Percentiles rank a stretch among this genome's conserved stretches.
Evolutionary conservation across 2,329 filamentous ascomycete species (phyloP).

Genomic region (Colletotrichum sp.): DNA sequence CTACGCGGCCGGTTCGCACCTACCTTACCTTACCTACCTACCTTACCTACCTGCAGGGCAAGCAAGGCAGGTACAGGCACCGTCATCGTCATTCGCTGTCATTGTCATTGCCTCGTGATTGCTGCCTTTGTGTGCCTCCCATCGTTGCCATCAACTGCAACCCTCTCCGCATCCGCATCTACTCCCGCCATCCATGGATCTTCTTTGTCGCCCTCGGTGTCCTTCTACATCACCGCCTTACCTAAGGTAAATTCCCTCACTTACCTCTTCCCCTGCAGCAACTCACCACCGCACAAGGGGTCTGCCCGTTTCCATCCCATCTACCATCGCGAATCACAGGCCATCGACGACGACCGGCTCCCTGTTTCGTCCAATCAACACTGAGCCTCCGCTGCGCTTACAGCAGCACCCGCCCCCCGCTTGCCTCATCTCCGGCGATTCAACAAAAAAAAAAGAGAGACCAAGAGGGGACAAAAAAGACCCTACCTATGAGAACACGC

Average conservation of each 20-base stretch:
- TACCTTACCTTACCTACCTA: not conserved
- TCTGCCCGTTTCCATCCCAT: not conserved
- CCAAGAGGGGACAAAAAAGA: not conserved
- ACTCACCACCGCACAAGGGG: not conserved
- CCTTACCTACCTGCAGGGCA: not conserved
- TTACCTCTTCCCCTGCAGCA: slow-evolving; percentile 1
- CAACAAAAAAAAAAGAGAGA: slow-evolving; percentile 4
- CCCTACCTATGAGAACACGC: not conserved
- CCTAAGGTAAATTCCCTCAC: not conserved
- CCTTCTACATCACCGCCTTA: not conserved
- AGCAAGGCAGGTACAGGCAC: not conserved
- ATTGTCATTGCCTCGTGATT: not conserved
- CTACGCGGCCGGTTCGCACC: slow-evolving; percentile 12
- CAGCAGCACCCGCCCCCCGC: not conserved
- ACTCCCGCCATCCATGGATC: not conserved
- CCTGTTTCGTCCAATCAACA: not conserved
- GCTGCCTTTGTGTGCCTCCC: not conserved
- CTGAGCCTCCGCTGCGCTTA: not conserved
- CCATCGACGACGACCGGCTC: not conserved
- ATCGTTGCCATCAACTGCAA: not conserved
- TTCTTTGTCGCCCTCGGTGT: not conserved
- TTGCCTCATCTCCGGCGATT: slow-evolving; percentile 5
- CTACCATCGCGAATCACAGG: not conserved
- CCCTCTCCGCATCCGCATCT: not conserved
- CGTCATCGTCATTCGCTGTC: not conserved